Base-by-base conservation (phyloP, 1,284 basidiomycete genomes). In the Mycena sp. region DNA sequence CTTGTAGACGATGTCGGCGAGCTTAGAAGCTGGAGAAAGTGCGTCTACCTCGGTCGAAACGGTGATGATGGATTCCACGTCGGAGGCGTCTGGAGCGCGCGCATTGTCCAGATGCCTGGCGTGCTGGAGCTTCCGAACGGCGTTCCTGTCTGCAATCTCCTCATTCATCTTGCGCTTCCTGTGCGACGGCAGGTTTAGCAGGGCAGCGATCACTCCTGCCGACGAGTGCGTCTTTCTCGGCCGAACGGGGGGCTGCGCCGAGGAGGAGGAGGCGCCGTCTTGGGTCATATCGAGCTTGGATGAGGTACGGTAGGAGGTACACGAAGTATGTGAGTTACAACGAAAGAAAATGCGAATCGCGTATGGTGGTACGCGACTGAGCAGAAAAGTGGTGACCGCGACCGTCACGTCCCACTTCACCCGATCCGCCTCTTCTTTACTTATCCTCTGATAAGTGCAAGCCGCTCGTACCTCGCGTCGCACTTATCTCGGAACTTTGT, bases 1-100 rank as follows among this genome's bases (percentile, higher is more conserved):
- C n/a, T 45, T 32, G 17, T 1, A 2, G 11, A 48, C 14, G 35
- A 41, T 2, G 0, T 4, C 14, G n/a, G 3, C 9, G 1, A 40
- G 0, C 2, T 6, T 4, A 9, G 55, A 29, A 1, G 45, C 45
- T 0, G 55, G 55, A 19, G 55, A 57, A 11, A n/a, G 5, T 21
- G 10, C 19, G 0, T 29, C 45, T 4, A 48, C 46, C 1, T 17
- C 26, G 21, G 5, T n/a, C 12, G 55, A 41, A 7, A 57, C 45
- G 1, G 55, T 57, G 45, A 57, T 57, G 2, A 40, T 23, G n/a
- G 55, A 57, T n/a, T 57, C 55, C 25, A 29, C 55, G 28, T 57
- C 55, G 12, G 35, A 57, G 9, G 55, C 55, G 44, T 45, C 28
- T 3, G 43, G 2, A 14, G 21, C 4, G 4, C 5, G 16, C 25